phyloP scores from a whole-genome alignment of 2,329 filamentous ascomycete genomes.

The Dactylonectria estremocensis region DNA sequence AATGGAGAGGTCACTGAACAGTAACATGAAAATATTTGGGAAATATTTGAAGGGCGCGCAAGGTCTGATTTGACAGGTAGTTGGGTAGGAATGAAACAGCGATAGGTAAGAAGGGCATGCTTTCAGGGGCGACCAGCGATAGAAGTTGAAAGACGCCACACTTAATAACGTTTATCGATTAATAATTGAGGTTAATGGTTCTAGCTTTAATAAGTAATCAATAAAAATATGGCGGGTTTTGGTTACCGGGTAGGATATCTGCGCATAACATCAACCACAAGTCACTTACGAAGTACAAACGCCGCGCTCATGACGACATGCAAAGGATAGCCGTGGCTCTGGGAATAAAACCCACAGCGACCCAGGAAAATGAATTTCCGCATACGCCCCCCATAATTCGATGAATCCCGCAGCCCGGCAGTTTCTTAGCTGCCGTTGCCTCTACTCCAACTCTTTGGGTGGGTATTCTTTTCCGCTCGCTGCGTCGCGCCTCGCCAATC shows the following conservation, averaged over 20 bases:
- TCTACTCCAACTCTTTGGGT: background rate
- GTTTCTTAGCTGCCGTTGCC: background rate
- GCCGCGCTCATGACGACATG: background rate
- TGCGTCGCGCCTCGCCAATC: background rate
- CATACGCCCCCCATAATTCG: background rate
- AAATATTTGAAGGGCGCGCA: background rate
- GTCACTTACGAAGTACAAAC: background rate
- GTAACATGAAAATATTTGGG: background rate
- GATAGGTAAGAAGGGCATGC: background rate
- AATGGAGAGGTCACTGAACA: too few species aligned
- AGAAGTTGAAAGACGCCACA: background rate
- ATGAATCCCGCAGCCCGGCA: slow-evolving; percentile 4
- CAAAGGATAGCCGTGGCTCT: slow-evolving; percentile 5
- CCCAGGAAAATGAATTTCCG: slow-evolving; percentile 20
- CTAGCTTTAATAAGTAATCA: background rate
- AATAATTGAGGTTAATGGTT: background rate
- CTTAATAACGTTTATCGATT: background rate
- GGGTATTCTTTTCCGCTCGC: slow-evolving; percentile 33
- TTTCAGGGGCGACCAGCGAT: background rate
- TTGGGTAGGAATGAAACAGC: background rate
- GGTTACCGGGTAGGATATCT: slow-evolving; percentile 10
- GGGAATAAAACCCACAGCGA: background rate
- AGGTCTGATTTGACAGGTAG: background rate
- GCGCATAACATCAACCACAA: slow-evolving; percentile 2
- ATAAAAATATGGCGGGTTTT: background rate